Base-by-base conservation (phyloP, 805 yeast genomes). In the Wickerhamomyces chaumierensis region DNA sequence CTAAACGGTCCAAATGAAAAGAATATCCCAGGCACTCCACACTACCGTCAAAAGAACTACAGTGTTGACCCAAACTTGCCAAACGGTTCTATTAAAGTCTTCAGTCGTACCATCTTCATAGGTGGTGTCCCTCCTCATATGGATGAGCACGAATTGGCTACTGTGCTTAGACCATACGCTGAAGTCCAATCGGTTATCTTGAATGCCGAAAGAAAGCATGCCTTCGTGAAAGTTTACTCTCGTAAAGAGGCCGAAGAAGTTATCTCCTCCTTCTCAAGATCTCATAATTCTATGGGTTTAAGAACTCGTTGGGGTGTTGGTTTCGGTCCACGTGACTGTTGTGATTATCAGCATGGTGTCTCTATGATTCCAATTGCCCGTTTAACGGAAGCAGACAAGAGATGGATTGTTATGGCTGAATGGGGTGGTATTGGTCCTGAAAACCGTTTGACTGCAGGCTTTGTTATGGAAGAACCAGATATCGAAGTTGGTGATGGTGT, bases 231-330 rank as follows among this genome's bases (percentile, higher is more conserved):
- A 62, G 94, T 88, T 19, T 86, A 82, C 57, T 84, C 94, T 18
- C 75, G 98, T 61, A 71, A 68, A 29, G 97, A 90, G 60, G 98
- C 98, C 23, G 96, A 84, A 57, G 73, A 68, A 43, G 87, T 87
- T 13, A 71, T 86, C 41, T 67, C 72, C 32, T 73, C 77, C 33
- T 86, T 88, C 63, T 76, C 76, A 53, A 75, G 78, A 48, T 79
- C 78, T 44, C 80, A 81, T 59, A 73, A 9, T 62, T 55, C 65
- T 18, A 44, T 41, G 9, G 75, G 48, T 28, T 66, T 92, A 48
- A 75, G 97, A 61, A 84, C 94, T 4, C 73, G 96, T 56, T 92
- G 98, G 98, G 98, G 97, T 48, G 97, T 92, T 45, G 98, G 98
- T 1, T 92, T 83, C 55, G 98, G 98, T 4, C 98, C 98, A 39